A percentile compares a stretch with the other conserved stretches of the same genome.
phyloP scores from a whole-genome alignment of 495 filamentous ascomycete genomes.

The Podospora tetraspora region DNA sequence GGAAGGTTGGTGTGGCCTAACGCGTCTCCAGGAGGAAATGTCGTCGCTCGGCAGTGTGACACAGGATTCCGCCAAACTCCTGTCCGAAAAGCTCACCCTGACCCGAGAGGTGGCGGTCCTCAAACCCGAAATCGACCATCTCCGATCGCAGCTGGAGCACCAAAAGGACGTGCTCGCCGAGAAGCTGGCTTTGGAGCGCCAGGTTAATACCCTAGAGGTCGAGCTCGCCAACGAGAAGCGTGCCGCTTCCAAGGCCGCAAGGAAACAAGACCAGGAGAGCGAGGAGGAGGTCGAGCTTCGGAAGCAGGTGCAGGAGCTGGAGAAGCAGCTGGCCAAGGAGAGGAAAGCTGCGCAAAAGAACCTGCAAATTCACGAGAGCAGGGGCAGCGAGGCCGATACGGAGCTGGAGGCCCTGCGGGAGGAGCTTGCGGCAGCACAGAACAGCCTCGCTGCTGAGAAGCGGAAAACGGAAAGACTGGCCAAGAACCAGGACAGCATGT shows the following conservation, averaged over 20 bases:
- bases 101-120: constrained; percentile 63
- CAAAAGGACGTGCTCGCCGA: constrained; percentile 63
- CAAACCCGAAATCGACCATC: constrained; percentile 72
- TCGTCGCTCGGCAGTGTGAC: constrained; percentile 55
- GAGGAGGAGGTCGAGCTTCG: constrained; percentile 43
- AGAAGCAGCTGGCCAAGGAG: constrained; percentile 50
- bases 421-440: constrained; percentile 20
- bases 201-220: constrained; percentile 67
- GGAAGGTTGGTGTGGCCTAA: constrained; percentile 13
- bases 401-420: constrained; percentile 31
- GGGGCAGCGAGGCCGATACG: constrained; percentile 31
- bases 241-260: constrained; percentile 54
- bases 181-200: constrained; percentile 69
- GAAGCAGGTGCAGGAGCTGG: constrained; percentile 41
- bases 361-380: constrained; percentile 25
- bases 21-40: constrained; percentile 56
- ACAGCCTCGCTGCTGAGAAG: constrained; percentile 36
- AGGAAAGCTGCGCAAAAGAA: constrained; percentile 35
- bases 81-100: constrained; percentile 72
- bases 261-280: constrained; percentile 43
- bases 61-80: constrained; percentile 61
- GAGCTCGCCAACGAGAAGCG: constrained; percentile 76
- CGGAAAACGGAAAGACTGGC: constrained; percentile 24
- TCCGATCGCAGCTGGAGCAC: constrained; percentile 61
- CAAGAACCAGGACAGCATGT: constrained; percentile 25